Base-by-base conservation (phyloP, 2,329 filamentous ascomycete genomes). In the Nigrospora osmanthi region DNA sequence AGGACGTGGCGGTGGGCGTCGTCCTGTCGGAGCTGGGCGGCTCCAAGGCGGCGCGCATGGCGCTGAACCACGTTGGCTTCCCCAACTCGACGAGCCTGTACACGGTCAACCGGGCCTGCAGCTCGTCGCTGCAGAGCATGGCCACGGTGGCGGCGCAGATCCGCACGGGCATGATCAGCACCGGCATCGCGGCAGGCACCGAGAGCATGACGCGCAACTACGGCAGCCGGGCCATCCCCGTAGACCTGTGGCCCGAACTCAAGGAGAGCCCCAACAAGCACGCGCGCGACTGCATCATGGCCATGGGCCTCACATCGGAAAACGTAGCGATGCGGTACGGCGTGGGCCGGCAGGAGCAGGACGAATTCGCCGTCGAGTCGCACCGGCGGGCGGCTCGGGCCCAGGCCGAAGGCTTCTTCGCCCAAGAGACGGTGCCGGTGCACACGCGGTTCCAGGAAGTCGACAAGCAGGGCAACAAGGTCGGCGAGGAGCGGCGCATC, bases 151-250 rank as follows among this genome's bases (percentile, higher is more conserved):
- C 87, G 6, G 81, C 85, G 46, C 75, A 83, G 50, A 93, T 96
- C 54, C 76, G 80, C n/a, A 73, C 77, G 0, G 89, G 86, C 2
- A 76, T 79, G 54, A 85, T 91, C 42, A 77, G 82, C 49, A 72
- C 76, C 0, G 90, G 88, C 48, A 80, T 96, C 49, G 90, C 83
- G 11, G 90, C 87, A 2, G 90, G 90, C 30, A 95, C 94, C 87
- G 90, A 96, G 76, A 91, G 85, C 68, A 96, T 96, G 90, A 95
- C 88, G 51, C 71, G 85, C 52, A 95, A 95, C 68, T 96, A 96
- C 66, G 89, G 83, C 42, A 80, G 73, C 23, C 73, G 81, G 46
- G 90, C 90, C n/a, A 93, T 96, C 37, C 90, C 90, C 0, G 83
- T 81, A 0, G 79, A 89, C 51, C 66, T 89, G 11, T 95, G 89